A percentile compares a stretch with the other conserved stretches of the same genome.
phyloP scores from a whole-genome alignment of 257 asterid genomes.

The Solanum verrucosum region DNA sequence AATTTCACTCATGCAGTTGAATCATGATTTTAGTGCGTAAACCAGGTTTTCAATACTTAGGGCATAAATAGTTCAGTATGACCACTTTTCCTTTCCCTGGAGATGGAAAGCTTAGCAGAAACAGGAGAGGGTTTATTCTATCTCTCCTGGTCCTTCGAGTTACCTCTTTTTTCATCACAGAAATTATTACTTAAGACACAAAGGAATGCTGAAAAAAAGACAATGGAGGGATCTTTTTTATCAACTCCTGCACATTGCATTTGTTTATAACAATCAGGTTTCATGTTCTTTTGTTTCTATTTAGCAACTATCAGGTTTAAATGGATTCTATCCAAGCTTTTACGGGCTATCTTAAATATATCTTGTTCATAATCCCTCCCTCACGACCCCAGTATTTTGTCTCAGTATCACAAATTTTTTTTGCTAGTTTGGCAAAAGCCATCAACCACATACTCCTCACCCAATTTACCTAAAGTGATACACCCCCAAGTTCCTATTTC shows the following conservation, averaged over 20 bases:
- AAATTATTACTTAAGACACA: neutral
- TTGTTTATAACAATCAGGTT: neutral
- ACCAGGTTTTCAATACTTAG: neutral
- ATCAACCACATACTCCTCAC: neutral
- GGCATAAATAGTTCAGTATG: neutral
- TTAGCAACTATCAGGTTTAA: neutral
- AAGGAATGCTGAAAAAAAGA: neutral
- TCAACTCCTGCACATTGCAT: neutral
- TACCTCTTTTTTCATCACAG: neutral
- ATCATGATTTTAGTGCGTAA: neutral
- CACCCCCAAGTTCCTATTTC: neutral
- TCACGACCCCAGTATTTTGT: neutral
- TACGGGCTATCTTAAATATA: neutral
- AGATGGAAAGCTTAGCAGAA: neutral
- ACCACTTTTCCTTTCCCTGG: neutral
- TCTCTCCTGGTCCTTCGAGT: neutral
- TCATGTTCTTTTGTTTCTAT: neutral
- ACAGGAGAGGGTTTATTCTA: neutral
- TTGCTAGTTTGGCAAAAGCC: neutral
- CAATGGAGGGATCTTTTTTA: neutral
- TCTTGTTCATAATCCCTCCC: neutral
- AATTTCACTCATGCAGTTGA: neutral
- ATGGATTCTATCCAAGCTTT: neutral
- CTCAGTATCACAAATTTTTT: neutral
- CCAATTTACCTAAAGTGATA: neutral